phyloP scores from a whole-genome alignment of 169 alveolate genomes.

The Condylostoma magnum region DNA sequence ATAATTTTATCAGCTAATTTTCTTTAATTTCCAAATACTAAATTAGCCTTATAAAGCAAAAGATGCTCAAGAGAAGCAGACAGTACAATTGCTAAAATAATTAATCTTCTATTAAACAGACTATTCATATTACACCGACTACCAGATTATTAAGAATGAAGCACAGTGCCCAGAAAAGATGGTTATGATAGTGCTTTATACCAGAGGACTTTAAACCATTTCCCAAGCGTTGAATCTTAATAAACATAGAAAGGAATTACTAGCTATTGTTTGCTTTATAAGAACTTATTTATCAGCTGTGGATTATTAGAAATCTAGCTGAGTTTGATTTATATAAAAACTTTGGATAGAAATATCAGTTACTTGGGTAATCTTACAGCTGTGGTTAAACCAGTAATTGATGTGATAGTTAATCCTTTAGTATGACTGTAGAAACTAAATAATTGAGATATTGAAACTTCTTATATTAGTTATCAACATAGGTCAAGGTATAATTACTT shows the following conservation, averaged over 20 bases:
- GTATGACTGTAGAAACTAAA: no score
- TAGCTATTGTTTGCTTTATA: slow-evolving; percentile 91
- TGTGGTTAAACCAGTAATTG: slow-evolving; percentile 93
- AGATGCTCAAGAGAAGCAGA: no score
- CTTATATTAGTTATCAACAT: no score
- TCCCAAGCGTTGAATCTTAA: slow-evolving; percentile 93
- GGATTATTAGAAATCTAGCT: slow-evolving; percentile 91
- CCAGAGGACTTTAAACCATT: slow-evolving; percentile 99
- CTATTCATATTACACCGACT: slow-evolving; percentile 91
- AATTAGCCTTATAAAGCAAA: no score
- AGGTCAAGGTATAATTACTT: no score
- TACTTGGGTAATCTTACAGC: slow-evolving; percentile 96
- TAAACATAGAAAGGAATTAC: slow-evolving; percentile 90
- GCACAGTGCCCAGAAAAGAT: slow-evolving; percentile 93
- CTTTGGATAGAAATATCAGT: no score
- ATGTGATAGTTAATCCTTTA: no score
- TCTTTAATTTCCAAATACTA: no score
- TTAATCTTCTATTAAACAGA: slow-evolving; percentile 98
- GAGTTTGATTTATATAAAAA: no score
- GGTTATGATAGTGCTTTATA: slow-evolving; percentile 94
- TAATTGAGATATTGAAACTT: no score
- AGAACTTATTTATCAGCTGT: slow-evolving; percentile 91
- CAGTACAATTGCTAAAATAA: no score
- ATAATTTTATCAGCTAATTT: no score
- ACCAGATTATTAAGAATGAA: slow-evolving; percentile 83